Evolutionary conservation across 2,329 filamentous ascomycete species (phyloP), one percentile per base, ranked within the genome.

Genomic region (Fusarium subglutinans): DNA sequence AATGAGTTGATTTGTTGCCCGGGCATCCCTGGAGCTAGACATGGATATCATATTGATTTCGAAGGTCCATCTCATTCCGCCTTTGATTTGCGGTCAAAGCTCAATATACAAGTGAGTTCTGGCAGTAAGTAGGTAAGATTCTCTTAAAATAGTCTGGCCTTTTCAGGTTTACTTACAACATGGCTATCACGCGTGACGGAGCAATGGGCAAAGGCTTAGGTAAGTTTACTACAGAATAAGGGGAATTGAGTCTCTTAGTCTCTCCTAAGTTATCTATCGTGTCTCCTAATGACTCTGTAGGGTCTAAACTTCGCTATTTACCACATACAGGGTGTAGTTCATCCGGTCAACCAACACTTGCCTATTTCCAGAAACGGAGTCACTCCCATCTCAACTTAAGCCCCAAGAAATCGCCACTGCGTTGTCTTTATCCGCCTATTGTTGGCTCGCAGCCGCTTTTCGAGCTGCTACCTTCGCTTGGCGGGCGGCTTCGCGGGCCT

Each of bases 351-450:
- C 17, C 17, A 5, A 18, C 10, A 24, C 11, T 18, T 45, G 7
- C 17, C 7, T 13, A 4, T 7, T 45, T 6, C n/a, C 11, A 18
- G 11, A 6, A 20, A 26, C 5, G 0, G 11, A 1, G 17, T 26
- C 3, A 9, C 15, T 9, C 3, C 17, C 7, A 26, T 26, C 11
- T 26, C 2, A 5, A 13, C n/a, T 45, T 2, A 9, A 18, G 11
- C 43, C 1, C n/a, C 6, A 6, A 45, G 3, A 3, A 18, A 9
- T 13, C n/a, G 11, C 17, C 11, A 5, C 5, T 18, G 3, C 24
- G 0, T n/a, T n/a, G n/a, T n/a, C n/a, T n/a, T n/a, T n/a, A 0
- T 12, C 17, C 26, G n/a, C 11, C 2, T 45, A 8, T 6, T 10
- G 5, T 24, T 14, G 8, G 5, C 2, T 14, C 3, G 2, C 24